Evolutionary conservation across 2,329 filamentous ascomycete genomes (phyloP), one percentile per base, ranked within the genome.

Genomic region (Cladosporium sp.): DNA sequence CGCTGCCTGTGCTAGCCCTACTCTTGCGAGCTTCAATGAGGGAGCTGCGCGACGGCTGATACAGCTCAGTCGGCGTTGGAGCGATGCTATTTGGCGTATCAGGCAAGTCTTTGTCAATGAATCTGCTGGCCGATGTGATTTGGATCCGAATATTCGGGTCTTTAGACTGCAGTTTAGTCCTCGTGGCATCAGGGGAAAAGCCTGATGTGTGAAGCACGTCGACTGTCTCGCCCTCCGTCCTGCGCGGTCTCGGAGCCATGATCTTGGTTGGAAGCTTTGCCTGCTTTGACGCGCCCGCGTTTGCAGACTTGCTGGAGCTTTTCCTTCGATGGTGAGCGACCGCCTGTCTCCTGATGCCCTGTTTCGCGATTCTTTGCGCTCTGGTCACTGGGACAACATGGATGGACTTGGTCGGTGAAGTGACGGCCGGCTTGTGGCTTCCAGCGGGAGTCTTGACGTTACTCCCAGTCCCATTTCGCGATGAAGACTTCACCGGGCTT

Each of bases 201-300:
- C 66, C 66, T n/a, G 61, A 59, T 15, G 68, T 64, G 4, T 69
- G 56, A 4, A 69, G 60, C 67, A 68, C 68, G 45, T 66, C 68
- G 65, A 69, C 66, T 3, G 66, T 68, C 58, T 68, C 64, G 37
- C 66, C 66, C 35, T 65, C 64, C 13, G 47, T 59, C 22, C 53
- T 58, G n/a, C 59, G 58, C 42, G 40, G 20, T 42, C 28, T 39
- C 5, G 35, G 54, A 15, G 36, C 13, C 20, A 36, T 24, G 10
- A 37, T 17, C 6, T 39, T 15, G 9, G 39, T 28, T 2, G 40
- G 39, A 25, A 28, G 24, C 28, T 7, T 47, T 8, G 52, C 4
- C 28, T 45, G 44, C 40, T 37, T 55, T 15, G 47, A 28, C 13
- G 52, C 40, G 1, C 17, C 20, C 0, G 17, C 3, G 6, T n/a